These are phyloP conservation scores for Artemisia argyi DNA, from an alignment of 129 eudicot genomes.

Conservation along the genomic window DNA sequence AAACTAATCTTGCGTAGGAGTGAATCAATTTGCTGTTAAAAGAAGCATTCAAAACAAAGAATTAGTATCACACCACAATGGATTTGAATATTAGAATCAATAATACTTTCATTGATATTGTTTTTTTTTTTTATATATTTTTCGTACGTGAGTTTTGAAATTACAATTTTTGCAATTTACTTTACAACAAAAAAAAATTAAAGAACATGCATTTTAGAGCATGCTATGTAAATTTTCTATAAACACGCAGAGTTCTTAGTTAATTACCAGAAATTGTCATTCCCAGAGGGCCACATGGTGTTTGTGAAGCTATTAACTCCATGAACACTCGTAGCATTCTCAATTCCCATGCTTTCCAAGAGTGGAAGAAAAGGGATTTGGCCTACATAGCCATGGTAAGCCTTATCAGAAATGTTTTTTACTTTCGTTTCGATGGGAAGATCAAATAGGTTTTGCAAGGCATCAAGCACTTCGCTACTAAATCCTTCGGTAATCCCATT, in stretches of 20 bases:
- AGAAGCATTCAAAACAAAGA: slow-evolving; percentile 7
- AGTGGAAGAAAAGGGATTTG: slow-evolving; percentile 49
- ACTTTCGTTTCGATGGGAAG: slow-evolving; percentile 55
- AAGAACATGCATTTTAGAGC: not conserved
- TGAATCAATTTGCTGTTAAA: slow-evolving; percentile 37
- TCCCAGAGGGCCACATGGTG: slow-evolving; percentile 66
- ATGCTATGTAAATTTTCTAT: not conserved
- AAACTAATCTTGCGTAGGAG: slow-evolving; percentile 27
- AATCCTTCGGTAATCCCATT: slow-evolving; percentile 31
- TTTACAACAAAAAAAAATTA: not conserved
- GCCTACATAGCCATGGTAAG: slow-evolving; percentile 53
- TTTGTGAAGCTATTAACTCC: slow-evolving; percentile 44
- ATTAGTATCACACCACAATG: slow-evolving; percentile 3
- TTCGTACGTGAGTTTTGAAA: too few species aligned
- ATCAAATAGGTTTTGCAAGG: slow-evolving; percentile 45
- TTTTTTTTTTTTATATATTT: too few species aligned
- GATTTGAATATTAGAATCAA: too few species aligned
- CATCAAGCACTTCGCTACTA: slow-evolving; percentile 26
- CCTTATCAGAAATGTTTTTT: slow-evolving; percentile 39
- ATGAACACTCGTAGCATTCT: slow-evolving; percentile 38
- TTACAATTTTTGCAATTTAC: too few species aligned
- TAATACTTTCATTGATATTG: too few species aligned
- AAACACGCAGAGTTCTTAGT: not conserved
- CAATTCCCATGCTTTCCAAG: slow-evolving; percentile 57
- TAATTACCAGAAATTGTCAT: slow-evolving; percentile 46